Evolutionary conservation across 768 basidiomycete species (phyloP).

Genomic region (Tulasnella sp.): DNA sequence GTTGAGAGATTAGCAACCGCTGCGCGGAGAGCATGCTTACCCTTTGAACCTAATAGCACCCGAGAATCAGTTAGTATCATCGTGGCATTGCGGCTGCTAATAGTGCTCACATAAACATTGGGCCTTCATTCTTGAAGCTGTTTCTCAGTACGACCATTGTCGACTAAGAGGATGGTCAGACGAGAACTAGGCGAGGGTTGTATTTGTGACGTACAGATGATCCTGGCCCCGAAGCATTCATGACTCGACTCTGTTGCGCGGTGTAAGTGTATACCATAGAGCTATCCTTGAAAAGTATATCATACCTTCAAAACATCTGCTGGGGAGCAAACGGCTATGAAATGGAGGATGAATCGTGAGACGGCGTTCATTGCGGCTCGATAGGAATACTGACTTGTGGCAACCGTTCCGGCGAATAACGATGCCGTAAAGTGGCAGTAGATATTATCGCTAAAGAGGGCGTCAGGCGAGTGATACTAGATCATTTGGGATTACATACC

Average conservation of each 20-base stretch:
- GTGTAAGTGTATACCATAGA: background rate
- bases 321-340: conserved; percentile 60
- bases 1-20: background rate
- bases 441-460: conserved; percentile 55
- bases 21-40: background rate
- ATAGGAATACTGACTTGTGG: conserved; percentile 39
- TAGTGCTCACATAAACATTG: conserved; percentile 57
- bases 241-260: conserved; percentile 57
- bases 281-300: background rate
- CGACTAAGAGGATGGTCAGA: conserved; percentile 35
- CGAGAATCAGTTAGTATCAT: background rate
- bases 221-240: conserved; percentile 80
- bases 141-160: conserved; percentile 57
- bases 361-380: background rate
- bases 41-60: conserved; percentile 49
- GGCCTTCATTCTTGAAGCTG: conserved; percentile 61
- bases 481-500: too few relatives aligned
- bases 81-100: background rate
- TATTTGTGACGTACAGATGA: conserved; percentile 44
- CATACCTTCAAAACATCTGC: conserved; percentile 72
- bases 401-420: conserved; percentile 84
- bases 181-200: background rate
- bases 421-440: conserved; percentile 74
- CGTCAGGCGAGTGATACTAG: too few relatives aligned
- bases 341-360: background rate